Evolutionary conservation across 306 rosid species (phyloP).

Genomic region (Psophocarpus tetragonolobus): DNA sequence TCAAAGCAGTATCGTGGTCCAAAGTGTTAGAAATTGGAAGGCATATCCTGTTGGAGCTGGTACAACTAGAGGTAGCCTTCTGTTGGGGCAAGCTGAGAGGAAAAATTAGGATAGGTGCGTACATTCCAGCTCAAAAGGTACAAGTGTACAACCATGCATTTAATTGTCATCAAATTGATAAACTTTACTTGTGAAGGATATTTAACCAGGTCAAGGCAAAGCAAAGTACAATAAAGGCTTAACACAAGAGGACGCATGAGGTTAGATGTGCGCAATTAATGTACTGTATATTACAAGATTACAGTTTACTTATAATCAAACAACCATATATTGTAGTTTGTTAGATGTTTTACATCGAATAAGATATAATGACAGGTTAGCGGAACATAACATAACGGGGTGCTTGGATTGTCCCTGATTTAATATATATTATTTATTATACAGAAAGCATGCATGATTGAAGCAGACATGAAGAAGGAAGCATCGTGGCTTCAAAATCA

Average conservation of each 20-base stretch:
- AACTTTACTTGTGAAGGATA: not conserved
- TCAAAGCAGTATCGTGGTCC: not conserved
- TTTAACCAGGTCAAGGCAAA: not conserved
- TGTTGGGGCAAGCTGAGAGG: not conserved
- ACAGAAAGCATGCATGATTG: slow-evolving; percentile 21
- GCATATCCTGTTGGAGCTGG: not conserved
- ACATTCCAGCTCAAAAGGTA: not conserved
- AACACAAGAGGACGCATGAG: not conserved
- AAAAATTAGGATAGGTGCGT: not conserved
- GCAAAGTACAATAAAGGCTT: not conserved
- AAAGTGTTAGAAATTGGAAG: not conserved
- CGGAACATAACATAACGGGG: not conserved
- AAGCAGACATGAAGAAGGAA: not conserved
- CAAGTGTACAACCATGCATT: not conserved
- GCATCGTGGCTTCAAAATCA: slow-evolving; percentile 10
- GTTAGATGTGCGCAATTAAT: not conserved
- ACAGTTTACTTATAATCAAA: not conserved
- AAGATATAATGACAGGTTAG: slow-evolving; percentile 22
- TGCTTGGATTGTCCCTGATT: not conserved
- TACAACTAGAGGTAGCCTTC: not conserved
- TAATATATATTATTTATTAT: not conserved
- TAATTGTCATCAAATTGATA: not conserved
- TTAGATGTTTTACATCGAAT: not conserved
- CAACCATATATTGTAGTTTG: not conserved
- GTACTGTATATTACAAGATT: not conserved